Evolutionary conservation across 164 flowering plant genomes (phyloP), one percentile per base, ranked within the genome.

Genomic region (Pachysandra terminalis): DNA sequence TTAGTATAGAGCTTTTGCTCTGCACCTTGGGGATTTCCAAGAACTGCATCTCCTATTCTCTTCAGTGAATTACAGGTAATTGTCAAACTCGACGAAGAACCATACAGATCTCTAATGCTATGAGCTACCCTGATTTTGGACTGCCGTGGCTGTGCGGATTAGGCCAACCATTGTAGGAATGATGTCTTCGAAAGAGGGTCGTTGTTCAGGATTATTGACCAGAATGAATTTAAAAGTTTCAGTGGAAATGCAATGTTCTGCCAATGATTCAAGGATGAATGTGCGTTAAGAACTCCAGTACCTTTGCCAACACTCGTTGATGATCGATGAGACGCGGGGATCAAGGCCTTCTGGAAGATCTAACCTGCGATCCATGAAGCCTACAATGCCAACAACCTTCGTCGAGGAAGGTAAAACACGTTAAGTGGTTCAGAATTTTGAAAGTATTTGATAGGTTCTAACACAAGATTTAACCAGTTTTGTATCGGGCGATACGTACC

Each of bases 341-440:
- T 92, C 91, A 15, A 92, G 71, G 45, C 65, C 75, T 72, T 86
- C 90, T 5, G 96, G 98, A n/a, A 93, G 19, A 59, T 93, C 96
- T 54, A 93, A 73, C 67, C 98, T 79, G 59, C 88, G 86, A 45
- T 89, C 87, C 95, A 87, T 87, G 81, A 90, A 90, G 61, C 96
- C 98, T 16, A 93, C 98, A 6, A 87, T 85, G 66, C 95, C 98
- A 59, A 90, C 93, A 52, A 90, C 91, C 97, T 92, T 71, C 17
- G 52, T 28, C 40, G 69, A 56, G 21, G 28, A 56, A 60, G 37
- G 27, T 19, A 21, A n/a, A 23, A 26, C 17, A 17, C 1, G 25
- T 72, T 37, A 52, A 16, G 0, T 7, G 12, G 21, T 19, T 3
- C 22, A 40, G 51, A 10, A 35, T 32, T 32, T 32, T 32, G 37